Evolutionary conservation across 2,329 filamentous ascomycete species (phyloP), one percentile per base, ranked within the genome.

Genomic region (Bipolaris victoriae): DNA sequence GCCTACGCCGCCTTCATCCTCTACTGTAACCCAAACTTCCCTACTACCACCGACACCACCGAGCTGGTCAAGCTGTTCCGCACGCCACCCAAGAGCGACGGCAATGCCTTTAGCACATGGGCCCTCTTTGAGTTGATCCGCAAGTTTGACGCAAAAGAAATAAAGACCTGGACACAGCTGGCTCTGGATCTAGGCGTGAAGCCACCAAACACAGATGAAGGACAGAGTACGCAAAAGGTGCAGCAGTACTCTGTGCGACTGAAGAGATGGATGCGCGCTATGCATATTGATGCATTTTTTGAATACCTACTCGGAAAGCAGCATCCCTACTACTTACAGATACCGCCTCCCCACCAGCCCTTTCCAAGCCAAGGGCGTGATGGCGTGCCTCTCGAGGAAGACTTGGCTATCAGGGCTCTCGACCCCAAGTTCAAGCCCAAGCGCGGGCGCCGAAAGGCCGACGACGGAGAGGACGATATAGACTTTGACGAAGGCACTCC

Each of bases 241-340:
- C 92, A 96, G 74, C 93, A 97, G 75, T 97, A 97, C 80, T 92
- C 91, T 41, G 93, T 97, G 45, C 86, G 93, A 57, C 80, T 97
- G 55, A 97, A 97, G 90, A 88, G 94, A 71, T 97, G 93, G 93
- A 95, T 97, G 91, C 91, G 92, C 73, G 93, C 92, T 5, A 94
- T 96, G 90, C 93, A 97, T 74, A 87, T 97, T 50, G 91, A 96
- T 80, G 90, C 92, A 10, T 97, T 97, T 74, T 97, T 97, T 70
- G 92, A 96, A 73, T 97, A 92, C 73, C 85, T 96, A 18, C 83
- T 94, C 61, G 86, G 87, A 47, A 92, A 92, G 62, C 80, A 85
- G 24, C 92, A 96, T 75, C 78, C 86, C 0, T 97, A 97, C 76
- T 96, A 89, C 80, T 88, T 85, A 15, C 85, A 91, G 35, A 84